Evolutionary conservation across 176 grass and related monocot genomes (phyloP).

Genomic region (Phragmites australis): DNA sequence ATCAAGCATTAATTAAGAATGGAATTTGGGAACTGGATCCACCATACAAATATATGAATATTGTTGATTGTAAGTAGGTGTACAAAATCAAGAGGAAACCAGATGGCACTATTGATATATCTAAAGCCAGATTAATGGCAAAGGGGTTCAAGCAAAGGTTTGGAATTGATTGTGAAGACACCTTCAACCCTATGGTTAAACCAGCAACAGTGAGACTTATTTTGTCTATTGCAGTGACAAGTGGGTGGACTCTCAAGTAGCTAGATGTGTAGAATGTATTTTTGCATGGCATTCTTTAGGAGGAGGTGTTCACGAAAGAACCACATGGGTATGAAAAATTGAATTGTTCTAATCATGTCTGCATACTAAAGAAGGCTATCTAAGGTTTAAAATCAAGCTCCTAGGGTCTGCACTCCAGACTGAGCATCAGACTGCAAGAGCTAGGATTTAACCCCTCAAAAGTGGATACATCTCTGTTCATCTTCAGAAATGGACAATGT

Average conservation of each 20-base stretch:
- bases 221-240: neutral
- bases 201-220: neutral
- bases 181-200: too few relatives aligned
- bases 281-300: too few relatives aligned
- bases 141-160: constrained; percentile 11
- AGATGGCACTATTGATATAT: neutral
- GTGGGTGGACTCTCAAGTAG: neutral
- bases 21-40: neutral
- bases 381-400: neutral
- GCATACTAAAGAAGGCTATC: neutral
- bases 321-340: neutral
- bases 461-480: too few relatives aligned
- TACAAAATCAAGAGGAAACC: neutral
- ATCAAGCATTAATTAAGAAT: neutral
- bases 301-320: neutral
- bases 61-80: constrained; percentile 1
- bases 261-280: too few relatives aligned
- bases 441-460: too few relatives aligned
- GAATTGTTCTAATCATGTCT: too few relatives aligned
- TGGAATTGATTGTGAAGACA: neutral
- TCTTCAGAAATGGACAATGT: too few relatives aligned
- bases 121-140: neutral
- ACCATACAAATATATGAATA: neutral
- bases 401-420: too few relatives aligned
- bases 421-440: too few relatives aligned